A percentile compares a stretch with the other conserved stretches of the same genome.
Evolutionary conservation across 2,329 filamentous ascomycete species (phyloP).

Genomic region (Aspergillus tamarii): DNA sequence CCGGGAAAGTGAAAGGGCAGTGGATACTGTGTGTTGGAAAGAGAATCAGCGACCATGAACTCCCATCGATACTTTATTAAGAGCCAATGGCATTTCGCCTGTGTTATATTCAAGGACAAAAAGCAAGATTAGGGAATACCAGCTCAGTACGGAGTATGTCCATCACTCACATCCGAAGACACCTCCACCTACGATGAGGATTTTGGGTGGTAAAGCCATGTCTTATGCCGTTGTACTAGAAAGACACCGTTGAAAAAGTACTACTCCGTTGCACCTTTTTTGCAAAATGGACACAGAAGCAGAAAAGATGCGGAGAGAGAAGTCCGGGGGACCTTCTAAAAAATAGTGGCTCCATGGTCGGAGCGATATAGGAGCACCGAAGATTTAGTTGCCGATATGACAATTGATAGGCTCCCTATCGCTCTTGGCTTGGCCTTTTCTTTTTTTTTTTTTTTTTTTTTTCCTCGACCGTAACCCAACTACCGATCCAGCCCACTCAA

Average conservation of each 20-base stretch:
- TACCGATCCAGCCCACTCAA: neutral
- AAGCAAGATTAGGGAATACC: neutral
- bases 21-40: constrained; percentile 51
- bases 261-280: neutral
- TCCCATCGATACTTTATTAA: neutral
- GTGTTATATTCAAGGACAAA: neutral
- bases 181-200: constrained; percentile 47
- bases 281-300: neutral
- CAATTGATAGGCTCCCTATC: neutral
- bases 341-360: neutral
- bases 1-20: constrained; percentile 70
- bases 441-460: neutral
- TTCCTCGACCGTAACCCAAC: neutral
- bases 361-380: neutral
- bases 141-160: constrained; percentile 1
- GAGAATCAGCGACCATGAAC: neutral
- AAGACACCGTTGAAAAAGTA: neutral
- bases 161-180: constrained; percentile 47
- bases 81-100: neutral
- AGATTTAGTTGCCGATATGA: constrained; percentile 1
- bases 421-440: neutral
- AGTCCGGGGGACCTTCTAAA: neutral
- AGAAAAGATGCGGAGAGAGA: neutral
- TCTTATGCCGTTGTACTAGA: neutral
- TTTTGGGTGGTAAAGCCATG: constrained; percentile 40